Conservation (phyloP, 2,329 filamentous ascomycete genomes). For the Ophiocordyceps camponoti-floridani region DNA sequence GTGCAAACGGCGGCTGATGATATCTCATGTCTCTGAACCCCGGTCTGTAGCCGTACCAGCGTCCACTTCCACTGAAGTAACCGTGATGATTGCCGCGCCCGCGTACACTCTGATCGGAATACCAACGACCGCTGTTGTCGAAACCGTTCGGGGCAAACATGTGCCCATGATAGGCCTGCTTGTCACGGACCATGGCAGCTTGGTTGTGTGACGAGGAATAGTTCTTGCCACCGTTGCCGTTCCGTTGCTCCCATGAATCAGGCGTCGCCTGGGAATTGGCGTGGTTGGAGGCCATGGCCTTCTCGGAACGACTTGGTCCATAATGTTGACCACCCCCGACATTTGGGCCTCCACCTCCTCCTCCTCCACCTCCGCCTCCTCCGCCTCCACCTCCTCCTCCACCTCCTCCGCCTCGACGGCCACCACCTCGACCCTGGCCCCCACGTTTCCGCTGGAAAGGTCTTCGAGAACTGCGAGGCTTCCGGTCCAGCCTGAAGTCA, state of each 20-base stretch:
- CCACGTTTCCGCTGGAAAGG: conserved; percentile 10
- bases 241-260: not conserved
- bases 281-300: not conserved
- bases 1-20: not conserved
- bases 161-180: not conserved
- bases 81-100: conserved; percentile 4
- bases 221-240: not conserved
- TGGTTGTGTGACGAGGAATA: not conserved
- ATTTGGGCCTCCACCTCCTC: not conserved
- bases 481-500: conserved; percentile 39
- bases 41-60: conserved; percentile 1
- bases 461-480: conserved; percentile 15
- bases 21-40: not conserved
- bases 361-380: too few species aligned
- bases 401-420: conserved; percentile 3
- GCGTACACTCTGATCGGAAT: conserved; percentile 3
- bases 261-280: not conserved
- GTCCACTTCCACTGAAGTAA: conserved; percentile 1
- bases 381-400: not conserved
- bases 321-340: not conserved
- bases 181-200: not conserved
- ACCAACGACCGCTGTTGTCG: conserved; percentile 1
- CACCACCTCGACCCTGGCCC: conserved; percentile 3
- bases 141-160: not conserved
- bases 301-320: not conserved